Evolutionary conservation across 2,329 filamentous ascomycete species (phyloP), one percentile per base, ranked within the genome.

Genomic region (Plectosphaerella plurivora): DNA sequence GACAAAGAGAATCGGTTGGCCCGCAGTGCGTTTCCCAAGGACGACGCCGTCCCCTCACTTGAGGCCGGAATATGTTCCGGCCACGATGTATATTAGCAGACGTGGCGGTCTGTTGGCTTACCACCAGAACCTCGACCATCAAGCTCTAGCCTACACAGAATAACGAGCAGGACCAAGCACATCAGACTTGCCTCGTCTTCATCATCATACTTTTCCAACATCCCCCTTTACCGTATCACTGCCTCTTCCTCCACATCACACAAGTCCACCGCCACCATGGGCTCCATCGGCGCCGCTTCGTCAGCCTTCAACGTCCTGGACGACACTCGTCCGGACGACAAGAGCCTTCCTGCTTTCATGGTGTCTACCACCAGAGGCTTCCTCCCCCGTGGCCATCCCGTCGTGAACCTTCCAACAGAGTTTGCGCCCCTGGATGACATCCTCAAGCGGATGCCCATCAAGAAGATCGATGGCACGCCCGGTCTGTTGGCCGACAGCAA

Each of bases 371-470:
- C 82, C 4, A 77, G 87, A 53, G 88, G 88, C 49, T 93, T 91
- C 68, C 76, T 93, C 35, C 88, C 88, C 12, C 81, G 88, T 14
- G 76, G 77, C 66, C 75, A 86, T 57, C 84, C 84, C 45, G 71
- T 86, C 59, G 73, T 76, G 48, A 68, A 76, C 10, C 81, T 96
- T 0, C 91, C 92, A 18, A 60, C 76, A 14, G 87, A 87, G 66
- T 97, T 96, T 65, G 79, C 83, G 36, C 72, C 81, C 4, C 76
- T 96, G 35, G 84, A 89, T 68, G 83, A 82, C 22, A 77, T 96
- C 56, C 78, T 93, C 33, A 77, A 84, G 54, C 83, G 85, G 55
- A 89, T 94, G 82, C 90, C 92, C 24, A 86, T 96, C 67, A 83
- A 83, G 72, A 94, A 82, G 49, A 71, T 79, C 9, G 83, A 86